Percentiles rank a stretch among this genome's conserved stretches.
Conservation (phyloP, 2,329 filamentous ascomycete genomes). For the Hypoxylon sp. region DNA sequence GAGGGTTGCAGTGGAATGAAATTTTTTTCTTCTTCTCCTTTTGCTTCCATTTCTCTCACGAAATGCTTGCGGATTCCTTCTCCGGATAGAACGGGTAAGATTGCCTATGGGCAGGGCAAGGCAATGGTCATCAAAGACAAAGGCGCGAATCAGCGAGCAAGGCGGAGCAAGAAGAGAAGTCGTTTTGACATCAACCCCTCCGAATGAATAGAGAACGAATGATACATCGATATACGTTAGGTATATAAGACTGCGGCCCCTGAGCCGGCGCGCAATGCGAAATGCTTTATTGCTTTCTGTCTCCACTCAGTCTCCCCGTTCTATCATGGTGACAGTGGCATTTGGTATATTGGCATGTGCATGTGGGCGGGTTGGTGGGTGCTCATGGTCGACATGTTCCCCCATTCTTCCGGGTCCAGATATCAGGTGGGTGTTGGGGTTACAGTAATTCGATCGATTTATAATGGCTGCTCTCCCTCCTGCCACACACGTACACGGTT, state of each 20-base stretch:
- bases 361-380: background rate
- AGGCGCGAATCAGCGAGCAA: background rate
- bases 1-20: constrained; percentile 3
- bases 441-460: constrained; percentile 23
- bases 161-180: background rate
- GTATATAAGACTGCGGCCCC: background rate
- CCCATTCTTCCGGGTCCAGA: constrained; percentile 28
- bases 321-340: background rate
- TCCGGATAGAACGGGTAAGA: constrained; percentile 20
- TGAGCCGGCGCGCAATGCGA: constrained; percentile 1
- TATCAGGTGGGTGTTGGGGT: background rate
- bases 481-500: background rate
- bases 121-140: background rate
- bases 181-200: background rate
- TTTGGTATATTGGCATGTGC: constrained; percentile 1
- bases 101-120: constrained; percentile 4
- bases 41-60: background rate
- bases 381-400: constrained; percentile 10
- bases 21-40: background rate
- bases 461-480: constrained; percentile 1
- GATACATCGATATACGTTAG: constrained; percentile 20
- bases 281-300: background rate
- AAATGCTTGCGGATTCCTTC: constrained; percentile 20
- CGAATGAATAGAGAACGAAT: constrained; percentile 21
- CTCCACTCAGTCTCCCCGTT: background rate